Conservation (phyloP, 352 stramenopile species). For the Globisporangium echinulatum region DNA sequence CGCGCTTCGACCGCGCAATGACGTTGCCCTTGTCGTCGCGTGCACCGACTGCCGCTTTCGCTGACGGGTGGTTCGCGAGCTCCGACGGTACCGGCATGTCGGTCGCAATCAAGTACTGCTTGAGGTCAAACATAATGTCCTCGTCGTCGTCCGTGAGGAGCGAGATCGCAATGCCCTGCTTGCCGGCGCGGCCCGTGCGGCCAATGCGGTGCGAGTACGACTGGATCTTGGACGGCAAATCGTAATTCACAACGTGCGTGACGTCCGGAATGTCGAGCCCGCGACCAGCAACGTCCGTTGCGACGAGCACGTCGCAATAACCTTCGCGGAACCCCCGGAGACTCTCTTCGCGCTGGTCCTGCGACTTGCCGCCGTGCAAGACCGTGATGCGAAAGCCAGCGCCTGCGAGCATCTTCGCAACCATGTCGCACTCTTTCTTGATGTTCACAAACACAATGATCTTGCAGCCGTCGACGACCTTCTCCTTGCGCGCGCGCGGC, state of each 20-base stretch:
- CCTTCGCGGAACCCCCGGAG: constrained; percentile 88
- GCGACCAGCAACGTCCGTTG: constrained; percentile 92
- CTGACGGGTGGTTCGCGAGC: constrained; percentile 91
- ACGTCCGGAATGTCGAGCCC: constrained; percentile 99
- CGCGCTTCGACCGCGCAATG: constrained; percentile 79
- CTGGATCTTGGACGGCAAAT: constrained; percentile 97
- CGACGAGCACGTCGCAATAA: constrained; percentile 88
- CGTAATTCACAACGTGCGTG: constrained; percentile 98
- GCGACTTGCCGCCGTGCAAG: constrained; percentile 96
- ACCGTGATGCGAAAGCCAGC: constrained; percentile 89
- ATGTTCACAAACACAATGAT: constrained; percentile 99
- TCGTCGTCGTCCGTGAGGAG: constrained; percentile 97
- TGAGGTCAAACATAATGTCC: constrained; percentile 96
- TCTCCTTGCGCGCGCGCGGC: constrained; percentile 60
- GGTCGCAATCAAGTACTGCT: constrained; percentile 95
- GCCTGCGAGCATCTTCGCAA: constrained; percentile 90
- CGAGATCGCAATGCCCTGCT: constrained; percentile 95
- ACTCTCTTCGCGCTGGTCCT: constrained; percentile 93
- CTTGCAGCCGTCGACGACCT: constrained; percentile 82
- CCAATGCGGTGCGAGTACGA: constrained; percentile 98
- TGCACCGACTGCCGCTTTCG: constrained; percentile 76
- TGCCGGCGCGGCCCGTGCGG: constrained; percentile 96
- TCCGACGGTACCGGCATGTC: constrained; percentile 91
- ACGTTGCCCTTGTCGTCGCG: constrained; percentile 85
- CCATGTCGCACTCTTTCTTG: constrained; percentile 96